Evolutionary conservation across 345 rosid genomes (phyloP).

Genomic region (Reutealis trisperma): DNA sequence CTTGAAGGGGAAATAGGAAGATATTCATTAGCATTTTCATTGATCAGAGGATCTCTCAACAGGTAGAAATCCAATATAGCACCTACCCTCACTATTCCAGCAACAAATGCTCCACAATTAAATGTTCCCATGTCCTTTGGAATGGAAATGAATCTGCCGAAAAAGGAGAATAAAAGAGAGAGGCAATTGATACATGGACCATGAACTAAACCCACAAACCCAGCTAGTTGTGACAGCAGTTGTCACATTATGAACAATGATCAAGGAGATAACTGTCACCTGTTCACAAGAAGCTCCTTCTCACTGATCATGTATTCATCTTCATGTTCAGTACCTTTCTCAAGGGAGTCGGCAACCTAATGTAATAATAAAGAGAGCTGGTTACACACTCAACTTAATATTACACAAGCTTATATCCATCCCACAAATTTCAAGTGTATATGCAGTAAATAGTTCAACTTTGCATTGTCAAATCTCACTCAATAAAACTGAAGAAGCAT

Average conservation of each 20-base stretch:
- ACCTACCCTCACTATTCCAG: slow-evolving; percentile 91
- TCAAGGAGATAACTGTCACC: slow-evolving; percentile 39
- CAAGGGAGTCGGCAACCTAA: slow-evolving; percentile 97
- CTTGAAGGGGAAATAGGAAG: slow-evolving; percentile 37
- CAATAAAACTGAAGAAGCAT: background rate
- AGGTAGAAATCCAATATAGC: background rate
- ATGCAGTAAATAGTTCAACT: background rate
- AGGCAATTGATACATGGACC: slow-evolving; percentile 4
- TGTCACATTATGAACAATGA: background rate
- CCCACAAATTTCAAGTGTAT: background rate
- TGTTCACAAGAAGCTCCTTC: slow-evolving; percentile 94
- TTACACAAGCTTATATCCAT: background rate
- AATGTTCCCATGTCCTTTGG: slow-evolving; percentile 99
- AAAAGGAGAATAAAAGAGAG: background rate
- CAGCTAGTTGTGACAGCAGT: background rate
- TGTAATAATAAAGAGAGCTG: slow-evolving; percentile 1
- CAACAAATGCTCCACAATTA: slow-evolving; percentile 99
- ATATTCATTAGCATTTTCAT: slow-evolving; percentile 20
- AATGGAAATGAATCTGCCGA: slow-evolving; percentile 78
- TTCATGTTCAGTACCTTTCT: slow-evolving; percentile 99
- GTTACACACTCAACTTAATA: background rate
- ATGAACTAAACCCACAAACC: background rate
- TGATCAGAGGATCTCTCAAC: slow-evolving; percentile 12
- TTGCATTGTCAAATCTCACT: background rate
- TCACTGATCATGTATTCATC: slow-evolving; percentile 99